Evolutionary conservation across 2,329 filamentous ascomycete species (phyloP).

Genomic region (Fusarium phyllophilum): DNA sequence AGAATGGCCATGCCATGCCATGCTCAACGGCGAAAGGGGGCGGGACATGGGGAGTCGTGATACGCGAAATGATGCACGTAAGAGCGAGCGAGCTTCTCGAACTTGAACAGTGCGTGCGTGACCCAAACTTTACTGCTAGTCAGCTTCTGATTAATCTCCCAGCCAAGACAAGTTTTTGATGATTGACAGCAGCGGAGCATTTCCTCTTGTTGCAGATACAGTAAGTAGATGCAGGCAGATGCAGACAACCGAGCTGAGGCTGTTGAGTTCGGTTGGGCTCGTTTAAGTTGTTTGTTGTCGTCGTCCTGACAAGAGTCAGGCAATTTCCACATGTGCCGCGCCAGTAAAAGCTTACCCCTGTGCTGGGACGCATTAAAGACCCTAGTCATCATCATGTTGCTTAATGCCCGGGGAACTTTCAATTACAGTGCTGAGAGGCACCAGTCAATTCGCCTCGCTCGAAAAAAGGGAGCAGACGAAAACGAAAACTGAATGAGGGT

Average conservation of each 20-base stretch:
- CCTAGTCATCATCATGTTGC: background rate
- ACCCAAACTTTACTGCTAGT: background rate
- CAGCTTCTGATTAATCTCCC: slow-evolving; percentile 2
- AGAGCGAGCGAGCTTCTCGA: slow-evolving; percentile 29
- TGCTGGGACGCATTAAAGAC: slow-evolving; percentile 6
- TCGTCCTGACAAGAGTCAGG: slow-evolving; percentile 21
- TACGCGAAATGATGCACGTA: slow-evolving; percentile 37
- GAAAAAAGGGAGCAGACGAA: slow-evolving; percentile 7
- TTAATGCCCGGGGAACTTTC: background rate
- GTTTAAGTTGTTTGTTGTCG: background rate
- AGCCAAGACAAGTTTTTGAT: background rate
- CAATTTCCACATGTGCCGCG: slow-evolving; percentile 34
- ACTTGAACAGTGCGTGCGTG: slow-evolving; percentile 2
- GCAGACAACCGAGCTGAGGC: background rate
- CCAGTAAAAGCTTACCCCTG: slow-evolving; percentile 25
- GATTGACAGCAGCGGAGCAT: slow-evolving; percentile 11
- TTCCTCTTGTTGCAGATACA: background rate
- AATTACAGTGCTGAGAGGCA: background rate
- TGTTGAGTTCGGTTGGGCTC: background rate
- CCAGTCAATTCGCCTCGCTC: background rate
- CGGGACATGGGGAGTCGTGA: slow-evolving; percentile 20
- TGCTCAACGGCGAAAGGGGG: slow-evolving; percentile 19
- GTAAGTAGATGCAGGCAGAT: background rate
- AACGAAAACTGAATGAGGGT: background rate
- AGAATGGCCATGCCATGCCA: background rate